Conservation (phyloP, 2,329 filamentous ascomycete genomes). For the Hirsutella rhossiliensis region DNA sequence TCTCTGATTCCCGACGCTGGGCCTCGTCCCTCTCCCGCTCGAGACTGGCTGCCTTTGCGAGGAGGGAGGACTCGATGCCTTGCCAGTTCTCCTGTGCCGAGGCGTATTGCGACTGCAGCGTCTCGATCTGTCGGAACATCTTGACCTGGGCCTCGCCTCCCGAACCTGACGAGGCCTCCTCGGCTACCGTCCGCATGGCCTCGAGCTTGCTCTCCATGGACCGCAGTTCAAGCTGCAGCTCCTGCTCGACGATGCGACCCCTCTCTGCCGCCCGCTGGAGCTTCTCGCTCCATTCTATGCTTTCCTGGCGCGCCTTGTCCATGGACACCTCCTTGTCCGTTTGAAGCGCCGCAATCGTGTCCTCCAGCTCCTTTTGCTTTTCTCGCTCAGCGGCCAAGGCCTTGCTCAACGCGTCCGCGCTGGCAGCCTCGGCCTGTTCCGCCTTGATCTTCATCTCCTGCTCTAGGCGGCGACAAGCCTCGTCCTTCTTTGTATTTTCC, state of each 20-base stretch:
- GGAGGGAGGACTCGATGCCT: constrained; percentile 77
- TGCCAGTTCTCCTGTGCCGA: constrained; percentile 97
- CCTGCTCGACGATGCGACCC: constrained; percentile 55
- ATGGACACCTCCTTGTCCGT: constrained; percentile 67
- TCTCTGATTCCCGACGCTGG: constrained; percentile 68
- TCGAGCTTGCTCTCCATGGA: constrained; percentile 84
- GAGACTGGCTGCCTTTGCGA: constrained; percentile 62
- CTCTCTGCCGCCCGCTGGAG: constrained; percentile 62
- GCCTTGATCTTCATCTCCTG: constrained; percentile 56
- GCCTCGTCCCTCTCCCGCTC: constrained; percentile 90
- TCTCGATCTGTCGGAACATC: constrained; percentile 86
- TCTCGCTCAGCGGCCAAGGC: constrained; percentile 56
- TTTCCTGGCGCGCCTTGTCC: constrained; percentile 57
- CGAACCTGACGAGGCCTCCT: constrained; percentile 77
- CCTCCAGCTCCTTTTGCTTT: constrained; percentile 40
- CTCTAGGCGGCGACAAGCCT: constrained; percentile 56
- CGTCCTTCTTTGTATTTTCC: constrained; percentile 45
- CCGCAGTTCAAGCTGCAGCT: constrained; percentile 66
- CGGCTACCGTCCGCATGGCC: constrained; percentile 68
- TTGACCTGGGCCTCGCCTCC: constrained; percentile 80
- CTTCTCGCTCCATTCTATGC: constrained; percentile 62
- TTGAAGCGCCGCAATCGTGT: constrained; percentile 50
- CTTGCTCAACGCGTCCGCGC: constrained; percentile 54
- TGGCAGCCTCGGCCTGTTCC: constrained; percentile 51
- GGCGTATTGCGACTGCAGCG: constrained; percentile 86